These are phyloP conservation scores for Fusarium albosuccineum DNA, from an alignment of 2,329 filamentous ascomycete genomes.

Conservation along the genomic window DNA sequence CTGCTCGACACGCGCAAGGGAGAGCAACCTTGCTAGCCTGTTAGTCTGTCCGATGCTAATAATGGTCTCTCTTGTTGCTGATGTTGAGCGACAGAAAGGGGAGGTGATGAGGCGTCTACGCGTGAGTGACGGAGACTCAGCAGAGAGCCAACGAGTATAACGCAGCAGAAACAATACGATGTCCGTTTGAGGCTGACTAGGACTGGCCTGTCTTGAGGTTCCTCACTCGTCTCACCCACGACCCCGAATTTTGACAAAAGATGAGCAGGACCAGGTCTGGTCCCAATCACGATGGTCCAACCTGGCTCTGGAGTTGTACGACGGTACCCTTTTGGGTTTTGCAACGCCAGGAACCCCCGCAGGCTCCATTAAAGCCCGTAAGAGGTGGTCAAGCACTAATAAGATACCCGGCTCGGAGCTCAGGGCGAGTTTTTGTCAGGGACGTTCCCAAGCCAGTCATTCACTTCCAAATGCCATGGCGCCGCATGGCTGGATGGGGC, in stretches of 20 bases:
- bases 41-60: conserved; percentile 25
- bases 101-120: conserved; percentile 44
- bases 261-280: conserved; percentile 45
- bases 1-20: conserved; percentile 29
- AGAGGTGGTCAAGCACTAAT: conserved; percentile 3
- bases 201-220: conserved; percentile 39
- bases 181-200: conserved; percentile 41
- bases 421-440: conserved; percentile 22
- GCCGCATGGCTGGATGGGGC: conserved; percentile 29
- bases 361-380: conserved; percentile 2
- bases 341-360: conserved; percentile 9
- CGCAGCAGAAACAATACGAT: conserved; percentile 41
- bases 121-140: conserved; percentile 34
- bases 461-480: conserved; percentile 12
- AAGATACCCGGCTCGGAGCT: conserved; percentile 16
- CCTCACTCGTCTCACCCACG: conserved; percentile 23
- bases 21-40: conserved; percentile 27
- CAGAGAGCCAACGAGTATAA: conserved; percentile 38
- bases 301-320: conserved; percentile 28
- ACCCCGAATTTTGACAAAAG: conserved; percentile 35
- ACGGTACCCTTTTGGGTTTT: conserved; percentile 28
- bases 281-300: conserved; percentile 36
- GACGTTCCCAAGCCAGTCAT: conserved; percentile 37
- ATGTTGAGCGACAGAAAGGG: conserved; percentile 18
- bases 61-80: conserved; percentile 9